Base-by-base conservation (phyloP, 179 eudicot genomes). In the Carnegiea gigantea region DNA sequence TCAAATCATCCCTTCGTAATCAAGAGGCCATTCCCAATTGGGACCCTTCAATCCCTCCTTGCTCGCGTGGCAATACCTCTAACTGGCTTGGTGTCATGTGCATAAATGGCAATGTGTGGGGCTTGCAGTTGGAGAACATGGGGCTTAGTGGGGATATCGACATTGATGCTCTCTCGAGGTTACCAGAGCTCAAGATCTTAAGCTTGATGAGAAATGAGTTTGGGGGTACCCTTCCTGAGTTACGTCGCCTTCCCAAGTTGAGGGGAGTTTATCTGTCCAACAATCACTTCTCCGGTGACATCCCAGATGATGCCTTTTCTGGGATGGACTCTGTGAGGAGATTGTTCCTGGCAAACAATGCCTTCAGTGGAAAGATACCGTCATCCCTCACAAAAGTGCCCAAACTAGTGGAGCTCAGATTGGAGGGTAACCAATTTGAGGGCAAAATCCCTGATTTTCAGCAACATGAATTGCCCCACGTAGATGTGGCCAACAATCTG, bases 301-400 rank as follows among this genome's bases (percentile, higher is more conserved):
- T 92, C 54, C 83, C 90, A 0, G 90, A 86, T 38, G 86, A 91
- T 75, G 88, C 86, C 2, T 92, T 92, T 75, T 36, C 44, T 49
- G 92, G 92, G 23, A 92, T 92, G 96, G 79, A 60, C 43, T 86
- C 91, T 17, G 62, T 92, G 53, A 88, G 91, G 86, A 89, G 90
- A 81, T 79, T 92, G 43, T 28, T 88, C 59, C 49, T 92, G 77
- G 78, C 88, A 21, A 80, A 88, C 83, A 92, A 92, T 79, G 73
- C 79, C 28, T 88, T 92, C 1, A 80, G 85, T 2, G 96, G 94
- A 18, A 79, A 40, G 23, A 85, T 92, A 70, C 96, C 96, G 0
- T 24, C 85, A 4, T 91, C 94, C 10, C 83, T 92, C 73, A 72
- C 89, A 70, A 68, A 28, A 5, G 78, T 86, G 28, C 91, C 94